Evolutionary conservation across 768 basidiomycete genomes (phyloP).

Genomic region (Lanmaoa pseudosensibilis): DNA sequence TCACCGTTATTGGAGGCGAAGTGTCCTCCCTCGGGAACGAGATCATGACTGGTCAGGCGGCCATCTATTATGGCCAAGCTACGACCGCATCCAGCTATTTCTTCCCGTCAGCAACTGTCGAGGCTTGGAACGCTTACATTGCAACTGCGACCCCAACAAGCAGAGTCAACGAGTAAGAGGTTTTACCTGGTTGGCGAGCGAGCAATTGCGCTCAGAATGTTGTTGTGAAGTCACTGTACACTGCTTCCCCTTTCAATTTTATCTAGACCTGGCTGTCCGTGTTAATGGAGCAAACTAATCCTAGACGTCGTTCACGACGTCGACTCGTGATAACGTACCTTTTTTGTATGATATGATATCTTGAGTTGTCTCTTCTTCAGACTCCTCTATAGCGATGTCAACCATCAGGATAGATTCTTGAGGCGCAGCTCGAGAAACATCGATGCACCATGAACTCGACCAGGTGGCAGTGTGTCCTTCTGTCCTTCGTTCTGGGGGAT

Average conservation of each 20-base stretch:
- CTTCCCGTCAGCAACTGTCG: conserved; percentile 56
- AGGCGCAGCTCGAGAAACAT: too few relatives aligned
- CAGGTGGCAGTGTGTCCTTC: too few relatives aligned
- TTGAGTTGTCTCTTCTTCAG: too few relatives aligned
- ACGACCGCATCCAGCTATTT: conserved; percentile 51
- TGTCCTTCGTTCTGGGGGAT: too few relatives aligned
- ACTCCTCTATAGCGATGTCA: too few relatives aligned
- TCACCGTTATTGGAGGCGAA: conserved; percentile 49
- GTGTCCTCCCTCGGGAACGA: conserved; percentile 44
- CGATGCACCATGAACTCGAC: too few relatives aligned
- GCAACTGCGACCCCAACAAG: conserved; percentile 33
- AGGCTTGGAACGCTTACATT: conserved; percentile 59
- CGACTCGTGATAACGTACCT: too few relatives aligned
- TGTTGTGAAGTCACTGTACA: not conserved
- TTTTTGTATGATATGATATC: too few relatives aligned
- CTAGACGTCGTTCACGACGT: too few relatives aligned
- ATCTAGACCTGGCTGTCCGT: too few relatives aligned
- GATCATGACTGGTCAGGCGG: conserved; percentile 52
- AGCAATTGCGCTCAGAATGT: not conserved
- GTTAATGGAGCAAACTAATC: too few relatives aligned
- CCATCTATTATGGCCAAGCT: conserved; percentile 53
- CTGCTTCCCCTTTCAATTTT: not conserved
- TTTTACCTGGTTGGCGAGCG: not conserved
- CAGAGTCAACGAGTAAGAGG: not conserved
- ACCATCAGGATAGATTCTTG: too few relatives aligned